Percentiles rank a stretch among this genome's conserved stretches.
These are phyloP conservation scores for Stachybotrys echinatus DNA, from an alignment of 2,329 filamentous ascomycete genomes.

Conservation along the genomic window DNA sequence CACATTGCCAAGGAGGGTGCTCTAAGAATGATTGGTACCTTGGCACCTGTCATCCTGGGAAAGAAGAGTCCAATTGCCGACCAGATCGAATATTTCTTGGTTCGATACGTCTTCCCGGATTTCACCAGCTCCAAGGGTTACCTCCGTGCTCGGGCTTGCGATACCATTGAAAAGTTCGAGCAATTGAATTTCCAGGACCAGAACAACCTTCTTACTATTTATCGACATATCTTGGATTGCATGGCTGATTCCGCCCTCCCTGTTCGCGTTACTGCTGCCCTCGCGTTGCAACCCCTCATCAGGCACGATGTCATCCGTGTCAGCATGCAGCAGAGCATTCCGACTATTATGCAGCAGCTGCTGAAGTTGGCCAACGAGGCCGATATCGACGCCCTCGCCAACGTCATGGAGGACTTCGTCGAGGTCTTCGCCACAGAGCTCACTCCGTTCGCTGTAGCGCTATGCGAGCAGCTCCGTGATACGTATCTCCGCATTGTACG, in stretches of 20 bases:
- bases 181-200: constrained; percentile 94
- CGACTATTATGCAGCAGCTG: constrained; percentile 98
- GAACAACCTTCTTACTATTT: constrained; percentile 93
- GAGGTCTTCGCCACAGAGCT: constrained; percentile 97
- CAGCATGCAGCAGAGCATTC: constrained; percentile 96
- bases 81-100: constrained; percentile 97
- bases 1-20: constrained; percentile 95
- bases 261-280: constrained; percentile 87
- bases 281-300: constrained; percentile 92
- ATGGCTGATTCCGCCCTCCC: constrained; percentile 94
- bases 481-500: constrained; percentile 92
- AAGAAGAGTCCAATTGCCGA: constrained; percentile 98
- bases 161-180: constrained; percentile 97
- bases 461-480: constrained; percentile 92
- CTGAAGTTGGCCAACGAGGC: constrained; percentile 96
- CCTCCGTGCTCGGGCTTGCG: constrained; percentile 88
- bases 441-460: constrained; percentile 91
- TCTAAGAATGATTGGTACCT: constrained; percentile 91
- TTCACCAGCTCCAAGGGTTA: constrained; percentile 91
- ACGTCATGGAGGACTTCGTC: constrained; percentile 99
- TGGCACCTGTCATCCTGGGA: constrained; percentile 88
- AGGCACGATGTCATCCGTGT: constrained; percentile 89
- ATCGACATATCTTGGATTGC: constrained; percentile 92
- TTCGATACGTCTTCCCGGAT: constrained; percentile 96
- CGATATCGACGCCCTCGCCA: constrained; percentile 92